Evolutionary conservation across 768 basidiomycete species (phyloP).

Genomic region (Gautieria morchelliformis): DNA sequence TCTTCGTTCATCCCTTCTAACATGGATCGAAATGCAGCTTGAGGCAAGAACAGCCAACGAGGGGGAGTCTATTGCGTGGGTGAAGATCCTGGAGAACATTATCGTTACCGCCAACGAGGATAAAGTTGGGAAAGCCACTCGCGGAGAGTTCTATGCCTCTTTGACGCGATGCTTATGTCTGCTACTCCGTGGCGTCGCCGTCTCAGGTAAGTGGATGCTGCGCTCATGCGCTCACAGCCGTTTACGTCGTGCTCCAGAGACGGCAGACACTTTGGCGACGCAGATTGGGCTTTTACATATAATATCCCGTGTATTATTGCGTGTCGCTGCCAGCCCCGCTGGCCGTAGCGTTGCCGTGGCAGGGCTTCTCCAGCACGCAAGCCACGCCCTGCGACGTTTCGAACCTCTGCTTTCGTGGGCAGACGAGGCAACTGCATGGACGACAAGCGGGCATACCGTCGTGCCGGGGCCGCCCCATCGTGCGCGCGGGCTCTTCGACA

Average conservation of each 20-base stretch:
- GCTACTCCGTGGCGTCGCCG: background rate
- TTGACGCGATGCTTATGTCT: conserved; percentile 48
- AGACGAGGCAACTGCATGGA: background rate
- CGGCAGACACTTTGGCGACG: background rate
- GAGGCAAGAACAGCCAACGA: conserved; percentile 14
- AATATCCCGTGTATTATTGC: conserved; percentile 11
- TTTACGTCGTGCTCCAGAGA: conserved; percentile 21
- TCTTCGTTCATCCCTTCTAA: conserved; percentile 58
- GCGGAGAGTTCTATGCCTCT: conserved; percentile 18
- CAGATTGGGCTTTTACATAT: conserved; percentile 6
- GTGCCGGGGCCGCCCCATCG: conserved; percentile 22
- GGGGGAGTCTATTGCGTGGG: conserved; percentile 15
- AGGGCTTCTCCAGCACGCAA: background rate
- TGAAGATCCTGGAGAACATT: conserved; percentile 26
- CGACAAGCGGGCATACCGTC: background rate
- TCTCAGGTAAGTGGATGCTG: background rate
- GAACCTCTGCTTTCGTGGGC: conserved; percentile 8
- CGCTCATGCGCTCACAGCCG: conserved; percentile 33
- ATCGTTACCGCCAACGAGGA: conserved; percentile 11
- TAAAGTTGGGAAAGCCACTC: conserved; percentile 8
- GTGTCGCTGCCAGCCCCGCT: conserved; percentile 6
- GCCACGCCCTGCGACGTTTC: background rate
- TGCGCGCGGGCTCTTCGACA: conserved; percentile 29
- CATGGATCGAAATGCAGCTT: conserved; percentile 79
- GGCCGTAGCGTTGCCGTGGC: background rate